Base-by-base conservation (phyloP, 352 stramenopile genomes). In the Phytophthora cactorum region DNA sequence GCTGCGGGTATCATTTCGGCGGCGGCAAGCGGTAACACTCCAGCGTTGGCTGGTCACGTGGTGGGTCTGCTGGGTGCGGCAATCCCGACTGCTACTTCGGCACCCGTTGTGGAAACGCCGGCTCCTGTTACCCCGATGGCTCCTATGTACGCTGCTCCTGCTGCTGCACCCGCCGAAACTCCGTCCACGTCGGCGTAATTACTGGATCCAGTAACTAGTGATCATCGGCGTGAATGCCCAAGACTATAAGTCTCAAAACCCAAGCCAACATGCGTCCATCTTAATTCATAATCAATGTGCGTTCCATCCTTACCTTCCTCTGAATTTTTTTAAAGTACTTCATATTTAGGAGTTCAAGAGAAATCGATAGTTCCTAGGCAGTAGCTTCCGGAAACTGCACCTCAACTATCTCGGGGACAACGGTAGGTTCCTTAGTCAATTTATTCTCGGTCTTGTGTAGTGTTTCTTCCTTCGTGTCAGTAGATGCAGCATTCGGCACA, bases 401-500 rank as follows among this genome's bases (percentile, higher is more conserved):
- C 4, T 68, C 46, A 38, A 72, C 44, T n/a, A 39, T 68, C 44
- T 68, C 50, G 15, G 36, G 17, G 0, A 14, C 9, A 43, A 12
- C 43, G 15, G 38, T 15, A 27, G 38, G 54, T 52, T 56, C 52
- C 50, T 59, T 69, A 27, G 68, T 25, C 32, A 79, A 27, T 31
- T 82, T 34, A 22, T 74, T 82, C 29, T 49, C 22, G 22, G 22
- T 22, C 22, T 22, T 22, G 22, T 14, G 43, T 10, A 49, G 15
- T 29, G 43, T 8, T 11, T 49, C n/a, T 17, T 79, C 74, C 6
- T 77, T 76, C 0, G 74, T 74, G 2, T 39, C 6, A 39, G 34
- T 39, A 10, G 9, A 12, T 39, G 34, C 2, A 14, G 34, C 34
- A 39, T 39, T 34, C 29, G 29, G 2, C 29, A 12, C 62, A 76